Base-by-base conservation (phyloP, 441 rosid species). In the Adansonia gregorii region DNA sequence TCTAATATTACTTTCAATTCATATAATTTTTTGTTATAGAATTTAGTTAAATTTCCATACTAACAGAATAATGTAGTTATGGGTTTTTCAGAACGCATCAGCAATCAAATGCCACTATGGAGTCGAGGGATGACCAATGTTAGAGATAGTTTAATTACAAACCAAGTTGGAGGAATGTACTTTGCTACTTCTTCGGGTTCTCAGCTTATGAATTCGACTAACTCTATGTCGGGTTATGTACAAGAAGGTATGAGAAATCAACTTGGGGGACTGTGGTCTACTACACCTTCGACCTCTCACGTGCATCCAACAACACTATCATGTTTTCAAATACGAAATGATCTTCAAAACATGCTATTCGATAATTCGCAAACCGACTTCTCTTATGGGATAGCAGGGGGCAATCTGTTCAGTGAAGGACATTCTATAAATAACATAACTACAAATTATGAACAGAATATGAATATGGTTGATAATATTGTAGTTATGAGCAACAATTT, bases 1-100 rank as follows among this genome's bases (percentile, higher is more conserved):
- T 41, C 74, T 35, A 8, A 8, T 9, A 2, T 27, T 48, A 45
- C 73, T 27, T n/a, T 31, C n/a, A 64, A 7, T 19, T 14, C 20
- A n/a, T 45, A 0, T 24, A 20, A 49, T 35, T n/a, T 54, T 6
- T 31, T 1, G 19, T 14, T 15, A 5, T 54, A 54, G 59, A 19
- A 31, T 3, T 31, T 31, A 22, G 14, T 20, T 31, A 27, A 63
- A 63, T 0, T n/a, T 66, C 6, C 22, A 41, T n/a, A 66, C 70
- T 17, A 66, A 66, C 39, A 39, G 3, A 74, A 59, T 78, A 75
- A 79, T 75, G 14, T 68, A 79, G 83, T 76, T 41, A 64, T 83
- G 78, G 20, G 60, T 52, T 78, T 83, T 81, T 73, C 19, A 48
- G 49, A 66, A 11, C 71, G 19, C 4, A 19, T 17, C 24, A 41